phyloP scores from a whole-genome alignment of 352 stramenopile species.

The Phytophthora litchii region DNA sequence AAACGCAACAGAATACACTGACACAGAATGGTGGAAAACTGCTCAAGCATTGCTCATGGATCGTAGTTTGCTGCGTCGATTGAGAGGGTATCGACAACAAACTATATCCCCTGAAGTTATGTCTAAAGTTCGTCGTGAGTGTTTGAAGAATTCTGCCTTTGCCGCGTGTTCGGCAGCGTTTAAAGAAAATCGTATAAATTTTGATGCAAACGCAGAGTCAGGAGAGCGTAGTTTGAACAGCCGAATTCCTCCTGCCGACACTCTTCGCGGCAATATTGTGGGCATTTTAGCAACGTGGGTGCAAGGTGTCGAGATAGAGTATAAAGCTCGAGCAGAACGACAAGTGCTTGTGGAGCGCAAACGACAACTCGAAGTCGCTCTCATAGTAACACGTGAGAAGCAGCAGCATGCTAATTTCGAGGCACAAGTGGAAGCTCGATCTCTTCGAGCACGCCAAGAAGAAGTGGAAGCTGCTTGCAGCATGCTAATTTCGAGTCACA shows the following conservation, averaged over 20 bases:
- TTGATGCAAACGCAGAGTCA: slow-evolving; percentile 3
- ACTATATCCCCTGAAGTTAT: slow-evolving; percentile 68
- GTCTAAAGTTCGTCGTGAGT: slow-evolving; percentile 79
- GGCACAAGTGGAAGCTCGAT: slow-evolving; percentile 66
- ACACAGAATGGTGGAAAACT: slow-evolving; percentile 83
- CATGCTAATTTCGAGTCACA: slow-evolving; percentile 62
- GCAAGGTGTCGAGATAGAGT: slow-evolving; percentile 77
- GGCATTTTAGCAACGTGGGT: slow-evolving; percentile 70
- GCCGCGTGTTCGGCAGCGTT: slow-evolving; percentile 35
- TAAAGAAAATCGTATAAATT: slow-evolving; percentile 12
- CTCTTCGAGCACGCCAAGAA: slow-evolving; percentile 65
- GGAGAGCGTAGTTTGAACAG: slow-evolving; percentile 14
- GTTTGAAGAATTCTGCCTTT: slow-evolving; percentile 57
- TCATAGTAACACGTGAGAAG: slow-evolving; percentile 39
- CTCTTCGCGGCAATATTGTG: slow-evolving; percentile 53
- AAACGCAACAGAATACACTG: slow-evolving; percentile 71
- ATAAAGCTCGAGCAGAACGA: slow-evolving; percentile 62
- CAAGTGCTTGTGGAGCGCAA: slow-evolving; percentile 64
- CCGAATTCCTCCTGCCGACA: slow-evolving; percentile 40
- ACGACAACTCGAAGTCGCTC: slow-evolving; percentile 47
- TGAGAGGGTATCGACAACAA: slow-evolving; percentile 62
- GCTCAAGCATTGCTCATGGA: slow-evolving; percentile 84
- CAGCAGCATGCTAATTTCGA: slow-evolving; percentile 56
- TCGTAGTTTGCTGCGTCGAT: slow-evolving; percentile 58
- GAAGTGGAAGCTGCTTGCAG: slow-evolving; percentile 55